phyloP scores from a whole-genome alignment of 2,329 filamentous ascomycete genomes.

The Xylariaceae sp. region DNA sequence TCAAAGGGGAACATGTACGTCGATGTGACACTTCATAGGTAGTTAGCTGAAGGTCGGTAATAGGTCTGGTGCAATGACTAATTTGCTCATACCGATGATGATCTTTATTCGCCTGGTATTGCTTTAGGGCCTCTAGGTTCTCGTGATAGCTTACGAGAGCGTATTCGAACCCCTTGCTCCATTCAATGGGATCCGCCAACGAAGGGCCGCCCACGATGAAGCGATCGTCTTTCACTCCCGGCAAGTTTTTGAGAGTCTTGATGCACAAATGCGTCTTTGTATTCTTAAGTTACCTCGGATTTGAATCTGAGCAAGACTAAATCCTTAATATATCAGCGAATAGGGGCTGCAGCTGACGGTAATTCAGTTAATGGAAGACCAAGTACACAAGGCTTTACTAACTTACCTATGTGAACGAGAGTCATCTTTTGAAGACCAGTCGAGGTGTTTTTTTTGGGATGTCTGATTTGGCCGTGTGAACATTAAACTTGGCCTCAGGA shows the following conservation, averaged over 20 bases:
- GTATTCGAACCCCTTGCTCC: not conserved
- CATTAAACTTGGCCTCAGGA: too few relatives aligned
- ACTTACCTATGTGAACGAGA: conserved; percentile 4
- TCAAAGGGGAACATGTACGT: not conserved
- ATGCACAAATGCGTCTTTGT: not conserved
- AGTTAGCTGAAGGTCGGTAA: not conserved
- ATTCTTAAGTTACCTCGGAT: not conserved
- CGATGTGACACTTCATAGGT: not conserved
- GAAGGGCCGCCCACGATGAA: not conserved
- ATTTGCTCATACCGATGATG: not conserved
- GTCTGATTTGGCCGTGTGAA: too few relatives aligned
- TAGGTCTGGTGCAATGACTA: not conserved
- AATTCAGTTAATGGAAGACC: not conserved
- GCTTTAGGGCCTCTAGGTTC: not conserved
- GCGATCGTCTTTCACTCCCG: not conserved
- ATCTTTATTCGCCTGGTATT: not conserved
- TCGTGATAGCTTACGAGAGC: not conserved
- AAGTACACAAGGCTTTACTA: not conserved
- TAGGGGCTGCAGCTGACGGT: too few relatives aligned
- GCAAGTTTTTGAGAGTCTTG: not conserved
- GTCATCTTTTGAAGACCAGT: not conserved
- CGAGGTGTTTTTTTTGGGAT: not conserved
- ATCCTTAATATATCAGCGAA: not conserved
- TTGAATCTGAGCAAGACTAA: not conserved
- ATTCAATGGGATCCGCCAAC: not conserved